Conservation (phyloP, 306 rosid genomes). For the barrel medic (Medicago truncatula) region DNA sequence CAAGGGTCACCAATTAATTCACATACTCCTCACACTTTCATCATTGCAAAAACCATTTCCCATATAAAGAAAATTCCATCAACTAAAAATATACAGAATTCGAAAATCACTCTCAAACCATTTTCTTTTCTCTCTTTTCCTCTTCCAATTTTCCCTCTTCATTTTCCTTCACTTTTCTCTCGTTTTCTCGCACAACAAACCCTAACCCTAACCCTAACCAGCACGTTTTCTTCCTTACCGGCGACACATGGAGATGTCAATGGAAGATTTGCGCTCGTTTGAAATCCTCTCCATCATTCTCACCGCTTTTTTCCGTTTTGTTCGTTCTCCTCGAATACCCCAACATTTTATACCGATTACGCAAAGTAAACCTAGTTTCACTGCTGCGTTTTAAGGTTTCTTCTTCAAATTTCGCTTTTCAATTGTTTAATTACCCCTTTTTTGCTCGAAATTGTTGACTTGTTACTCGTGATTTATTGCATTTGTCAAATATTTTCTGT, state of each 20-base stretch:
- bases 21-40: neutral
- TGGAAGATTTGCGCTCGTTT: conserved; percentile 63
- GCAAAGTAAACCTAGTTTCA: conserved; percentile 58
- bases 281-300: conserved; percentile 55
- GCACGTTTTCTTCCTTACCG: conserved; percentile 20
- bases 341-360: conserved; percentile 58
- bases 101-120: conserved; percentile 12
- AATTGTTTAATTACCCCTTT: conserved; percentile 17
- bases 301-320: conserved; percentile 52
- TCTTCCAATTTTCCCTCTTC: conserved; percentile 31
- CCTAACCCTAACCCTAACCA: neutral
- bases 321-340: conserved; percentile 66
- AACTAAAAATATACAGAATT: neutral
- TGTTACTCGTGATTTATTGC: conserved; percentile 33
- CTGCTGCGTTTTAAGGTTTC: conserved; percentile 47
- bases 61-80: neutral
- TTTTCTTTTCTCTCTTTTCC: neutral
- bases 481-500: conserved; percentile 34
- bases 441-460: conserved; percentile 42
- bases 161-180: conserved; percentile 37
- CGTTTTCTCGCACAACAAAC: neutral
- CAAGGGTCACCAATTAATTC: conserved; percentile 28
- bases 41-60: neutral
- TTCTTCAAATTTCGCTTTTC: conserved; percentile 29
- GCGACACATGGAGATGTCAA: conserved; percentile 72